Conservation (phyloP, 2,329 filamentous ascomycete species). For the Ceratocystis alfenasii region DNA sequence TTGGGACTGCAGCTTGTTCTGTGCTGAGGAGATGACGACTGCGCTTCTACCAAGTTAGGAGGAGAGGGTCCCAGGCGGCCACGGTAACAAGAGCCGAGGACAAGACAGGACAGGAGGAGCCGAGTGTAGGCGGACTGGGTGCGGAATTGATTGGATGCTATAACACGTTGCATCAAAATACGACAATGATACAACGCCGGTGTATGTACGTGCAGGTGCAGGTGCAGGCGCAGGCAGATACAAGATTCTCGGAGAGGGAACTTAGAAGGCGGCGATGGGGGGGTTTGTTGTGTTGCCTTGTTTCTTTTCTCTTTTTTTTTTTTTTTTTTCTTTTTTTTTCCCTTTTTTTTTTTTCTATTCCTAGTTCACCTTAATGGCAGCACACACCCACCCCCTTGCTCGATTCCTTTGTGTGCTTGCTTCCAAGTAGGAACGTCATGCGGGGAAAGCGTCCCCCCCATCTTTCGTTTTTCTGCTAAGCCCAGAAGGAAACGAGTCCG, state of each 20-base stretch:
- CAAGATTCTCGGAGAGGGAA: background rate
- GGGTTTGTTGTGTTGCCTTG: background rate
- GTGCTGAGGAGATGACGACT: background rate
- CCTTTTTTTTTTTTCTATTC: background rate
- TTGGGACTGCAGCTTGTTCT: background rate
- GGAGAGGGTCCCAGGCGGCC: background rate
- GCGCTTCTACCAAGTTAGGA: background rate
- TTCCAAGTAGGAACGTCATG: conserved; percentile 2
- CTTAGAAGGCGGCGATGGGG: background rate
- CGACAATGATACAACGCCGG: background rate
- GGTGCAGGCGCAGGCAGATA: too few species aligned
- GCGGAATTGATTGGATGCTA: background rate
- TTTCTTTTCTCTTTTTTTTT: background rate
- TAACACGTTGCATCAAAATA: background rate
- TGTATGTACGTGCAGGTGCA: background rate
- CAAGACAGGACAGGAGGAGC: background rate
- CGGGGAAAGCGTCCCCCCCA: background rate
- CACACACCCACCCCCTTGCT: background rate
- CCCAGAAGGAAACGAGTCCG: background rate
- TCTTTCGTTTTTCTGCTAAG: conserved; percentile 3
- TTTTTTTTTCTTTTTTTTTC: background rate
- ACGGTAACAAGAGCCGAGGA: background rate
- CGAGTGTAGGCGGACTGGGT: background rate
- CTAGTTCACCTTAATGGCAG: background rate
- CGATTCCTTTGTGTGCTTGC: background rate